A percentile compares a stretch with the other conserved stretches of the same genome.
phyloP scores from a whole-genome alignment of 2,329 filamentous ascomycete genomes.

The Grosmannia clavigera region DNA sequence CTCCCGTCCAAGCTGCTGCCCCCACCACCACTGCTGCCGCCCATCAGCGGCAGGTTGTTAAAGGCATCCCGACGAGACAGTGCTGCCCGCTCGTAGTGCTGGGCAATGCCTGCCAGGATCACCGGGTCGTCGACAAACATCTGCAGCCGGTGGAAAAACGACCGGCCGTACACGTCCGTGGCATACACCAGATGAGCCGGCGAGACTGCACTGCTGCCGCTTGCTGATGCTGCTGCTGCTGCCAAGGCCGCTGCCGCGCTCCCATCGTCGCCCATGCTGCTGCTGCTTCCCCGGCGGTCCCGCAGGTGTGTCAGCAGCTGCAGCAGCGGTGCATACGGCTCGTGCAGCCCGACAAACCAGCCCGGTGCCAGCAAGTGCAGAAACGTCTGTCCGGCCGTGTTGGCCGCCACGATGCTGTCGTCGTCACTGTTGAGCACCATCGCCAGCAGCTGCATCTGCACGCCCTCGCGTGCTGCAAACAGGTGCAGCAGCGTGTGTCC shows the following conservation, averaged over 20 bases:
- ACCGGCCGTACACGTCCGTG: constrained; percentile 39
- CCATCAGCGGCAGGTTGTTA: constrained; percentile 18
- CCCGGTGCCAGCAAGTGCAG: constrained; percentile 28
- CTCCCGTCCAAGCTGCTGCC: background rate
- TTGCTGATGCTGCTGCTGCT: background rate
- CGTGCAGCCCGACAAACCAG: constrained; percentile 20
- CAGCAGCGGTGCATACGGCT: constrained; percentile 14
- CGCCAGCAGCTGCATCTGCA: constrained; percentile 17
- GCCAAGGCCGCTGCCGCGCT: background rate
- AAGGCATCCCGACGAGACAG: constrained; percentile 38
- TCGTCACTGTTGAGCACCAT: constrained; percentile 14
- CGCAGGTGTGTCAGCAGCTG: constrained; percentile 19
- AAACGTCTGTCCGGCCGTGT: constrained; percentile 36
- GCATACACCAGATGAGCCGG: constrained; percentile 19
- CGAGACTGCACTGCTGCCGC: background rate
- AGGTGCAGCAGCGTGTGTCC: constrained; percentile 36
- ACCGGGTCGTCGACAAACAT: constrained; percentile 17
- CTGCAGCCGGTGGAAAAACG: constrained; percentile 33
- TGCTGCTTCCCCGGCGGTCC: background rate
- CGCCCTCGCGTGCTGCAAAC: constrained; percentile 26
- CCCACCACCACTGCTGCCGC: too few species aligned
- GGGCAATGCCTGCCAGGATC: constrained; percentile 22
- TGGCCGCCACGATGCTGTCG: constrained; percentile 19
- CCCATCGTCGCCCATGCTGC: background rate
- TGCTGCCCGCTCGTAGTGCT: constrained; percentile 18